phyloP scores from a whole-genome alignment of 768 basidiomycete genomes.

The Pisolithus tinctorius region DNA sequence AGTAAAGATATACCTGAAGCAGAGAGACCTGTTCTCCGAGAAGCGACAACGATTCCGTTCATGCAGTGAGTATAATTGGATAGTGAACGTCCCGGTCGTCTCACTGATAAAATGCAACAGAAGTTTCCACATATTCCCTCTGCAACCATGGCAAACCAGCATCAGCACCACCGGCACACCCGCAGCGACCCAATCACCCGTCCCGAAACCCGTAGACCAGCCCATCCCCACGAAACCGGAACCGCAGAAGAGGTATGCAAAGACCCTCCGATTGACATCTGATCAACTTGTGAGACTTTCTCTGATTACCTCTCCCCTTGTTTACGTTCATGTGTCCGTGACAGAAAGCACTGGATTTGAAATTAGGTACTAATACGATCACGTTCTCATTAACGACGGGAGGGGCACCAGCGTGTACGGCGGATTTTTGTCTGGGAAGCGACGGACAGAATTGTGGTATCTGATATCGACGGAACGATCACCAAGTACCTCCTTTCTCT shows the following conservation, averaged over 20 bases:
- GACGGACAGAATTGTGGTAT: slow-evolving; percentile 85
- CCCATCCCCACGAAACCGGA: not conserved
- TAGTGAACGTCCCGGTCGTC: not conserved
- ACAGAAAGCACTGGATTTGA: slow-evolving; percentile 80
- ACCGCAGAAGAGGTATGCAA: slow-evolving; percentile 63
- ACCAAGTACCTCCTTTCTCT: slow-evolving; percentile 64
- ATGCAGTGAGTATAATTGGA: slow-evolving; percentile 12
- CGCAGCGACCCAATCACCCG: slow-evolving; percentile 12
- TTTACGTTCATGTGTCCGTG: not conserved
- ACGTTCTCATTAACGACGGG: slow-evolving; percentile 89
- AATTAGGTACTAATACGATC: slow-evolving; percentile 83
- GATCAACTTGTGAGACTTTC: slow-evolving; percentile 73
- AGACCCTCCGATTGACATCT: slow-evolving; percentile 88
- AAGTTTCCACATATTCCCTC: slow-evolving; percentile 2
- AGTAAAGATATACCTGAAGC: slow-evolving; percentile 34
- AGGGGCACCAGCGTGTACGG: slow-evolving; percentile 77
- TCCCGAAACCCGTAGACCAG: slow-evolving; percentile 22
- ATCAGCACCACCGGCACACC: slow-evolving; percentile 42
- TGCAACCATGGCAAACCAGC: slow-evolving; percentile 22
- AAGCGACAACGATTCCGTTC: slow-evolving; percentile 17
- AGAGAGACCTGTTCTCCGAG: slow-evolving; percentile 19
- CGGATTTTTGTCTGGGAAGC: slow-evolving; percentile 96
- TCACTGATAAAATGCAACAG: slow-evolving; percentile 10
- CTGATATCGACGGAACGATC: slow-evolving; percentile 98
- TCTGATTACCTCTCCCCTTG: not conserved